A percentile compares a stretch with the other conserved stretches of the same genome.
These are phyloP conservation scores for Pseudogymnoascus sp. DNA, from an alignment of 2,329 filamentous ascomycete species.

Conservation along the genomic window DNA sequence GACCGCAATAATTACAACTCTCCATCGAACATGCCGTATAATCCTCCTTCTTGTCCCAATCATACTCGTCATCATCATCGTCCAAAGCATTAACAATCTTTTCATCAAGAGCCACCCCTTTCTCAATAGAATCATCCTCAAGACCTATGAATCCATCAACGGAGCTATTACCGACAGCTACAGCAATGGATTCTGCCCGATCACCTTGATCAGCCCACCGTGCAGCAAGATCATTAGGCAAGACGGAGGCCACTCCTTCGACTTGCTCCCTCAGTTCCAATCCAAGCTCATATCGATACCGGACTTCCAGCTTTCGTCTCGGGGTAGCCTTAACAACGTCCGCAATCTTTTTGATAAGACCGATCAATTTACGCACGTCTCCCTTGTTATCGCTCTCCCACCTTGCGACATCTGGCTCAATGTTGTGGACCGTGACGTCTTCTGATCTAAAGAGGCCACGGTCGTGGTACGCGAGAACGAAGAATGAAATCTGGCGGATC, in stretches of 20 bases:
- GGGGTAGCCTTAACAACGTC: conserved; percentile 19
- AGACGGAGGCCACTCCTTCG: conserved; percentile 23
- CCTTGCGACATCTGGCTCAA: conserved; percentile 30
- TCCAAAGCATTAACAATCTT: conserved; percentile 6
- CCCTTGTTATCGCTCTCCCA: conserved; percentile 38
- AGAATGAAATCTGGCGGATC: conserved; percentile 44
- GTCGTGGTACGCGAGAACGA: conserved; percentile 45
- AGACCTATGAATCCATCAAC: conserved; percentile 14
- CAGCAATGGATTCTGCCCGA: conserved; percentile 10
- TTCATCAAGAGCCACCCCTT: too few relatives aligned
- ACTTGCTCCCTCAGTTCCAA: conserved; percentile 32
- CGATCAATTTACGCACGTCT: conserved; percentile 17
- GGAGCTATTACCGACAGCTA: conserved; percentile 18
- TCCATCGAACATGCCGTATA: conserved; percentile 32
- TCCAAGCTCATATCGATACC: conserved; percentile 22
- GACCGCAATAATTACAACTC: conserved; percentile 33
- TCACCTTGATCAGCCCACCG: conserved; percentile 13
- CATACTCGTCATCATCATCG: conserved; percentile 11
- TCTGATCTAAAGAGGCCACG: conserved; percentile 35
- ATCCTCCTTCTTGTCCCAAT: conserved; percentile 25
- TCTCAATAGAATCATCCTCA: conserved; percentile 9
- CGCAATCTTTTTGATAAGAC: conserved; percentile 21
- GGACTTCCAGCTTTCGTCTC: conserved; percentile 23
- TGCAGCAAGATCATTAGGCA: conserved; percentile 14
- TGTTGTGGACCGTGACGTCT: conserved; percentile 27